Conservation (phyloP, 768 basidiomycete genomes). For the Podaxis pistillaris region DNA sequence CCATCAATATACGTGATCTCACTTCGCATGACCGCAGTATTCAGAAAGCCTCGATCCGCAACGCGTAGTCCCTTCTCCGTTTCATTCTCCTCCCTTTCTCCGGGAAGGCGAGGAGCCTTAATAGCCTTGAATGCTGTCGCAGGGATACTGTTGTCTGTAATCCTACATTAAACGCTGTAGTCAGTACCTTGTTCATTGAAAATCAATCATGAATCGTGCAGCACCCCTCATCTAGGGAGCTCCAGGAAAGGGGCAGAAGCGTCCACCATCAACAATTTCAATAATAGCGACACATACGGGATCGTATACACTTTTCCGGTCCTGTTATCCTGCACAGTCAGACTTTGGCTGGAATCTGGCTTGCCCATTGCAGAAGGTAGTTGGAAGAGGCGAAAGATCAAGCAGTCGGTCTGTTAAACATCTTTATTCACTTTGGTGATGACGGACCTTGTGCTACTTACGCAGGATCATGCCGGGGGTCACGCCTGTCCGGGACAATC, state of each 20-base stretch:
- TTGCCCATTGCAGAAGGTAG: constrained; percentile 26
- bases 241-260: not conserved
- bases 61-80: constrained; percentile 80
- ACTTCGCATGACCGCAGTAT: constrained; percentile 78
- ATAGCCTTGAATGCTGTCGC: constrained; percentile 83
- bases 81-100: constrained; percentile 79
- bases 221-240: not conserved
- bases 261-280: not conserved
- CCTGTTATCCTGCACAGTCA: constrained; percentile 81
- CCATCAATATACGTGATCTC: constrained; percentile 91
- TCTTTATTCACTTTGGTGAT: not conserved
- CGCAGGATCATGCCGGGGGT: not conserved
- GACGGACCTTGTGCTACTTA: not conserved
- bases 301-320: constrained; percentile 77
- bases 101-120: constrained; percentile 51
- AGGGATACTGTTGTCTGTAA: constrained; percentile 74
- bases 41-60: constrained; percentile 77
- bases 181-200: not conserved
- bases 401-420: not conserved
- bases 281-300: constrained; percentile 48
- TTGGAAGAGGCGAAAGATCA: constrained; percentile 9
- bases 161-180: constrained; percentile 39
- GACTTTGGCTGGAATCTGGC: constrained; percentile 30
- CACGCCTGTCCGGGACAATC: not conserved
- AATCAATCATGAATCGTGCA: not conserved